Conservation (phyloP, 768 basidiomycete species). For the Mycena vitilis region DNA sequence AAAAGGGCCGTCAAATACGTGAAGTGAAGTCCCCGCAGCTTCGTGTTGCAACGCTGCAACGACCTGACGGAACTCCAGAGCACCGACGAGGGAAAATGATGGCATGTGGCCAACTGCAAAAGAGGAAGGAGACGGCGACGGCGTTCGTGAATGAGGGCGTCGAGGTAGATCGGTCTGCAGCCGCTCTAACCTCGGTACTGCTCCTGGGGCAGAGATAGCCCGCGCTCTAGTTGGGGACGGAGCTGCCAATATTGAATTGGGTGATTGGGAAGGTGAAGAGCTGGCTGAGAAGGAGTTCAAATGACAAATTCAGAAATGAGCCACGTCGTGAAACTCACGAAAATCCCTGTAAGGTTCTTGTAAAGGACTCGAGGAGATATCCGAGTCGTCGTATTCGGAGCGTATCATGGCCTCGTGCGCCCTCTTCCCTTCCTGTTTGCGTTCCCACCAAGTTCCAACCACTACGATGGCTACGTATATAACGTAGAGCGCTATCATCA, state of each 20-base stretch:
- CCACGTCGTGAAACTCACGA: constrained; percentile 53
- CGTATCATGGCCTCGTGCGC: constrained; percentile 64
- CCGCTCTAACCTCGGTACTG: constrained; percentile 35
- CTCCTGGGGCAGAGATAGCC: constrained; percentile 37
- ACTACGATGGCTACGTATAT: constrained; percentile 84
- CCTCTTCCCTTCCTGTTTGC: constrained; percentile 60
- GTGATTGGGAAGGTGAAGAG: constrained; percentile 32
- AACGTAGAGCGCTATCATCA: constrained; percentile 79
- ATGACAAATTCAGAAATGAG: constrained; percentile 3
- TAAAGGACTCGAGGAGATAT: constrained; percentile 47
- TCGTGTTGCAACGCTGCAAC: constrained; percentile 83
- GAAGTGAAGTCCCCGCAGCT: constrained; percentile 67
- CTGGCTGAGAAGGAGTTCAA: constrained; percentile 34
- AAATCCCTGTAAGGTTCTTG: constrained; percentile 71
- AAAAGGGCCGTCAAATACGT: constrained; percentile 71
- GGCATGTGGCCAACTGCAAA: constrained; percentile 61
- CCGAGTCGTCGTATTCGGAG: constrained; percentile 68
- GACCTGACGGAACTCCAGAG: constrained; percentile 94
- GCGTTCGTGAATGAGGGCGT: constrained; percentile 59
- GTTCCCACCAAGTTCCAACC: constrained; percentile 80
- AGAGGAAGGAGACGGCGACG: constrained; percentile 57
- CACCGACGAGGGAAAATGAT: constrained; percentile 92
- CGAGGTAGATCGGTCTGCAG: constrained; percentile 51
- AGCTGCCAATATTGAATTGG: constrained; percentile 43
- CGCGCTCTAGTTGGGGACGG: constrained; percentile 51